A percentile compares a stretch with the other conserved stretches of the same genome.
phyloP scores from a whole-genome alignment of 2,329 filamentous ascomycete genomes.

The Exophiala mesophila region DNA sequence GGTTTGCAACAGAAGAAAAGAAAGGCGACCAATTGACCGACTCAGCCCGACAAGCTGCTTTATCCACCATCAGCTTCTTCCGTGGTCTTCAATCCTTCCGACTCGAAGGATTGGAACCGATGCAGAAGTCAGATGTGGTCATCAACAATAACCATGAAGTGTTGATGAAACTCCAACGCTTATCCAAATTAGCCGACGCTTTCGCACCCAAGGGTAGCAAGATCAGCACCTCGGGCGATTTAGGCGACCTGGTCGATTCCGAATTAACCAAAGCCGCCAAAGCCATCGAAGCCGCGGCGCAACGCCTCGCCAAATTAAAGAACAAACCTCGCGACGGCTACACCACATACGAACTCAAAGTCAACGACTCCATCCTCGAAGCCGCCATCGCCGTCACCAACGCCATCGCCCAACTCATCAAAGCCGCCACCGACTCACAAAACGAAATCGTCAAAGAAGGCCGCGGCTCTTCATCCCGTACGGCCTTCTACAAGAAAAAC shows the following conservation, averaged over 20 bases:
- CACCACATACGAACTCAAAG: constrained; percentile 91
- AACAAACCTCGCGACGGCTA: constrained; percentile 96
- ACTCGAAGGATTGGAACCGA: constrained; percentile 79
- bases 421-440: constrained; percentile 86
- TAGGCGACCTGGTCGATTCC: constrained; percentile 86
- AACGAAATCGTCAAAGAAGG: constrained; percentile 95
- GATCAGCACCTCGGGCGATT: constrained; percentile 64
- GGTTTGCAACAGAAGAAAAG: constrained; percentile 92
- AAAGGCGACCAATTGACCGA: constrained; percentile 82
- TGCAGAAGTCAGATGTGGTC: constrained; percentile 94
- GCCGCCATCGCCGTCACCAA: constrained; percentile 90
- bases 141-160: constrained; percentile 98
- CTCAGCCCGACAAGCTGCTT: constrained; percentile 76
- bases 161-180: constrained; percentile 83
- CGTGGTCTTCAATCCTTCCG: constrained; percentile 89
- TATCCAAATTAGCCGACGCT: constrained; percentile 87
- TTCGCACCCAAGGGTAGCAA: constrained; percentile 86
- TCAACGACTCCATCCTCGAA: constrained; percentile 91
- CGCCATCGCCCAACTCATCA: constrained; percentile 90
- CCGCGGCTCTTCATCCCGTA: constrained; percentile 76
- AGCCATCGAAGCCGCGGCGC: constrained; percentile 87
- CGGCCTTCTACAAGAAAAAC: constrained; percentile 99
- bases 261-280: constrained; percentile 92
- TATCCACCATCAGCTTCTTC: constrained; percentile 90
- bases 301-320: constrained; percentile 82